Evolutionary conservation across 331 rosid genomes (phyloP).

Genomic region (Malus hybrid): DNA sequence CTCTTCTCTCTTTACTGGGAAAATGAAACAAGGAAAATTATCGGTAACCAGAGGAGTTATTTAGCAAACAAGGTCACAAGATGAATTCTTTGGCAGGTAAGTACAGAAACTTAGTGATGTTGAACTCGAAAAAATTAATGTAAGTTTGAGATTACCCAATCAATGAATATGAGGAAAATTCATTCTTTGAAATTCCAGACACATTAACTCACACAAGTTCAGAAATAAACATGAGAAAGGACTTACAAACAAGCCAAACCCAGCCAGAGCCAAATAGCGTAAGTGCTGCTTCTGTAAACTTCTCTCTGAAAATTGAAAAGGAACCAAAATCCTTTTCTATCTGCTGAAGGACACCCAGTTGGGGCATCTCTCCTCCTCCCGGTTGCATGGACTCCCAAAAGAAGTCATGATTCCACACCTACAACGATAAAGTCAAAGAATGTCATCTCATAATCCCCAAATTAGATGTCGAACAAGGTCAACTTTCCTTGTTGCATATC

Average conservation of each 20-base stretch:
- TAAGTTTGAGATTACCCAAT: no score
- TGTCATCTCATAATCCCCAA: neutral
- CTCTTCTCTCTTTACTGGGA: constrained; percentile 78
- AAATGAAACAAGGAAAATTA: neutral
- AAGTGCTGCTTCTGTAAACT: constrained; percentile 58
- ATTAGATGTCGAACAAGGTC: neutral
- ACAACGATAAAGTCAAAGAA: constrained; percentile 1
- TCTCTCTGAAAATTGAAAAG: constrained; percentile 61
- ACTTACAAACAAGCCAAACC: constrained; percentile 99
- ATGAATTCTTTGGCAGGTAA: neutral
- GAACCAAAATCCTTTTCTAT: constrained; percentile 97
- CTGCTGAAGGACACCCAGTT: constrained; percentile 69
- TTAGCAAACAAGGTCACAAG: constrained; percentile 2
- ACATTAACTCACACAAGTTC: neutral
- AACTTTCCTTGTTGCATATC: neutral
- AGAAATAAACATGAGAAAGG: constrained; percentile 4
- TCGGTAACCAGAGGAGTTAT: neutral
- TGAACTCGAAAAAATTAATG: no score
- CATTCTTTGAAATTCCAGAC: neutral
- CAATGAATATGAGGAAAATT: neutral
- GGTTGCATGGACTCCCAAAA: constrained; percentile 99
- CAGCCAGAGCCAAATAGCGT: constrained; percentile 88
- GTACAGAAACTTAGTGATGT: neutral
- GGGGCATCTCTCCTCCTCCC: constrained; percentile 77
- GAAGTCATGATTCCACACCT: constrained; percentile 99